Conservation (phyloP, 2,329 filamentous ascomycete genomes). For the Cercospora beticola region DNA sequence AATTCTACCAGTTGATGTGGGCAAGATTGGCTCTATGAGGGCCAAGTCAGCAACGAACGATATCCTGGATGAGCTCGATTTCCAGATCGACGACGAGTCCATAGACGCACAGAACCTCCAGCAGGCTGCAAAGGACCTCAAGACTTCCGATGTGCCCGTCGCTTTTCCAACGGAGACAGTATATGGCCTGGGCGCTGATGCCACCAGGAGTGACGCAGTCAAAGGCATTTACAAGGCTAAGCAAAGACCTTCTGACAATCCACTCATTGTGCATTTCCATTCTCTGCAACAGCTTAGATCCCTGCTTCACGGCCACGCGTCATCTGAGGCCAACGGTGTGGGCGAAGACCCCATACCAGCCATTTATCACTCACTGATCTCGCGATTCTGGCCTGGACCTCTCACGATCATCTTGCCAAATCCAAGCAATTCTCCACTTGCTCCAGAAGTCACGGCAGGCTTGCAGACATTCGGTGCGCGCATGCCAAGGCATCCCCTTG, state of each 20-base stretch:
- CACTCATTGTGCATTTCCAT: conserved; percentile 87
- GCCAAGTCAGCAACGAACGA: conserved; percentile 33
- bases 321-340: conserved; percentile 10
- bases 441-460: conserved; percentile 87
- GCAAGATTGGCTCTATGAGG: conserved; percentile 41
- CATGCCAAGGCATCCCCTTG: conserved; percentile 83
- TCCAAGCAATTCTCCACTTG: conserved; percentile 67
- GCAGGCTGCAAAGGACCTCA: conserved; percentile 66
- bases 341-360: conserved; percentile 58
- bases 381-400: conserved; percentile 89
- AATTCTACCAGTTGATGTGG: conserved; percentile 44
- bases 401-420: conserved; percentile 86
- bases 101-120: conserved; percentile 55
- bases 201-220: conserved; percentile 79
- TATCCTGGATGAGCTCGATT: conserved; percentile 39
- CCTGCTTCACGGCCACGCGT: conserved; percentile 51
- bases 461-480: conserved; percentile 82
- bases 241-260: conserved; percentile 87
- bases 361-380: conserved; percentile 76
- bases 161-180: conserved; percentile 98
- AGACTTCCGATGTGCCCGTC: conserved; percentile 69
- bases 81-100: conserved; percentile 37
- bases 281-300: conserved; percentile 73
- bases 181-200: conserved; percentile 94
- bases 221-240: conserved; percentile 92